A percentile compares a stretch with the other conserved stretches of the same genome.
These are phyloP conservation scores for Aureobasidium sp. DNA, from an alignment of 2,329 filamentous ascomycete genomes.

Conservation along the genomic window DNA sequence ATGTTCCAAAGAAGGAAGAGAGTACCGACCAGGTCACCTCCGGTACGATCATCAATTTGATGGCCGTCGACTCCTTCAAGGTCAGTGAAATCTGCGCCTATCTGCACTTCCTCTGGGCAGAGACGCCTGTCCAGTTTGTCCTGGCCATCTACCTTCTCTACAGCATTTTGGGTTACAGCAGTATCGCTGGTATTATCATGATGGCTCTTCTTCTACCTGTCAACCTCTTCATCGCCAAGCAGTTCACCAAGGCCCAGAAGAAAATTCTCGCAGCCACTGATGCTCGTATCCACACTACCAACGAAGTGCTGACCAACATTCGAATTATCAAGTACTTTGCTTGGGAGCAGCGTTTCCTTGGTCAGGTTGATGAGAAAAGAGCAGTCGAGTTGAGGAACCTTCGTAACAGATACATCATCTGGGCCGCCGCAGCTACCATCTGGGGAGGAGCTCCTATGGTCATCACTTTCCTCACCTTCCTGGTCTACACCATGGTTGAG, in stretches of 20 bases:
- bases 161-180: slow-evolving; percentile 83
- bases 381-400: slow-evolving; percentile 69
- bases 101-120: slow-evolving; percentile 89
- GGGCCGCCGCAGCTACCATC: slow-evolving; percentile 83
- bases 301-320: slow-evolving; percentile 95
- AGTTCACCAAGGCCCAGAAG: slow-evolving; percentile 81
- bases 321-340: slow-evolving; percentile 99
- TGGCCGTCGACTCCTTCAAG: slow-evolving; percentile 99
- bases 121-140: slow-evolving; percentile 79
- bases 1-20: slow-evolving; percentile 27
- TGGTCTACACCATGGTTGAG: slow-evolving; percentile 86
- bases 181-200: slow-evolving; percentile 83
- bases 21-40: slow-evolving; percentile 71
- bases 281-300: slow-evolving; percentile 91
- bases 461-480: slow-evolving; percentile 94
- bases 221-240: slow-evolving; percentile 81
- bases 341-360: slow-evolving; percentile 88
- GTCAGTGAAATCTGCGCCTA: slow-evolving; percentile 92
- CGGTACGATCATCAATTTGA: slow-evolving; percentile 98
- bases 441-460: slow-evolving; percentile 95
- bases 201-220: slow-evolving; percentile 85
- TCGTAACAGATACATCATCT: slow-evolving; percentile 78
- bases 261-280: slow-evolving; percentile 89
- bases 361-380: slow-evolving; percentile 83
- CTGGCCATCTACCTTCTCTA: slow-evolving; percentile 79